These are phyloP conservation scores for Entrophospora sp. DNA, from an alignment of 192 early-diverging fungal species.

Conservation along the genomic window DNA sequence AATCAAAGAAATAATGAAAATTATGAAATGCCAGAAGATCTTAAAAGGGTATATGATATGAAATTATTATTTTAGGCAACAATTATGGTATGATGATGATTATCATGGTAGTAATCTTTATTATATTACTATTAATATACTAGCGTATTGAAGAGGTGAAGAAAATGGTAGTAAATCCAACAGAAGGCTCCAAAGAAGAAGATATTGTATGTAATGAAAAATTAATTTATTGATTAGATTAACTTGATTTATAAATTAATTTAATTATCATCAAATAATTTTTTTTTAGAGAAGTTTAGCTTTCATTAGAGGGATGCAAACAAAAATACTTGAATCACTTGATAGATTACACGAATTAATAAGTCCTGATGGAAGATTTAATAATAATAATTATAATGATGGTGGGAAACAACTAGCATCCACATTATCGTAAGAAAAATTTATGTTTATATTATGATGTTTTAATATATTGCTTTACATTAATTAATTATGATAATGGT, in stretches of 20 bases:
- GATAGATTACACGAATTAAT: not conserved
- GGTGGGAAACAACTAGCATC: not conserved
- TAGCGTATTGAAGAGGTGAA: conserved; percentile 13
- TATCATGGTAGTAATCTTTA: not conserved
- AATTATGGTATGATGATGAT: not conserved
- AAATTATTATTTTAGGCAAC: too few relatives aligned
- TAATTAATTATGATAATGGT: not conserved
- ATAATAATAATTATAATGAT: not conserved
- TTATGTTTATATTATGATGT: not conserved
- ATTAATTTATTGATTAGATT: not conserved
- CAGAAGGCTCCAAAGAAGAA: not conserved
- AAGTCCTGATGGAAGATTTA: not conserved
- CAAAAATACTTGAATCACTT: conserved; percentile 1
- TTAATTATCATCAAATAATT: not conserved
- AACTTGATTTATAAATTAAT: too few relatives aligned
- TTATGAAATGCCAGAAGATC: conserved; percentile 9
- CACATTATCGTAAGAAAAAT: not conserved
- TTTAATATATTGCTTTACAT: not conserved
- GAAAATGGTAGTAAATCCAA: not conserved
- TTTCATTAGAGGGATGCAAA: conserved; percentile 16
- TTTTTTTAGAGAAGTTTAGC: conserved; percentile 1
- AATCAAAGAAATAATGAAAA: not conserved
- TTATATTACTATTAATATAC: not conserved
- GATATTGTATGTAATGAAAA: not conserved
- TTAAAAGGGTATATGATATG: conserved; percentile 9